phyloP scores from a whole-genome alignment of 2,329 filamentous ascomycete species.

The Cylindrodendrum hubeiense region DNA sequence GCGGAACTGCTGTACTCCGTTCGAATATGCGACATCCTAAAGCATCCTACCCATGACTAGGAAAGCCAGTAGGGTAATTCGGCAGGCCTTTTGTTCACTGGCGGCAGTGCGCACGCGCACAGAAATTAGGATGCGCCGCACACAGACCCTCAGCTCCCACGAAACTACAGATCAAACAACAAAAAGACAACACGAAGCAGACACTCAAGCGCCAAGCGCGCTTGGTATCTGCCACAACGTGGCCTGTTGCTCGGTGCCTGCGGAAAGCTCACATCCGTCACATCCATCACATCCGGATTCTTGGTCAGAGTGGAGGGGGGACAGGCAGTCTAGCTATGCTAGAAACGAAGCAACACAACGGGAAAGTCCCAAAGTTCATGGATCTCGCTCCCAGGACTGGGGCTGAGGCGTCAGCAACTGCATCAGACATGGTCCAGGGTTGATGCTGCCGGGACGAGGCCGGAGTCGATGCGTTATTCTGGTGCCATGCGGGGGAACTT shows the following conservation, averaged over 20 bases:
- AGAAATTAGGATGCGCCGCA: not conserved
- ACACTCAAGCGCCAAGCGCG: not conserved
- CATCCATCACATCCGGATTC: not conserved
- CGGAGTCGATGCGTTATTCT: slow-evolving; percentile 19
- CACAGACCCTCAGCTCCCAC: not conserved
- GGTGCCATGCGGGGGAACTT: slow-evolving; percentile 27
- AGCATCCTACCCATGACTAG: not conserved
- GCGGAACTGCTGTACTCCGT: slow-evolving; percentile 13
- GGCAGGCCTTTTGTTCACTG: not conserved
- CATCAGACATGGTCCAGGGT: slow-evolving; percentile 25
- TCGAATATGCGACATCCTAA: not conserved
- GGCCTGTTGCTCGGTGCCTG: not conserved
- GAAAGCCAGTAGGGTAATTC: not conserved
- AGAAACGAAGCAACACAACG: not conserved
- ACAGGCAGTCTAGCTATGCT: not conserved
- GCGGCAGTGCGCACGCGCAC: not conserved
- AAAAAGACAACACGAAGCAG: not conserved
- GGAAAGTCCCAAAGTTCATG: slow-evolving; percentile 12
- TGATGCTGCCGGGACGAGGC: slow-evolving; percentile 14
- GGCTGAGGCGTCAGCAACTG: slow-evolving; percentile 16
- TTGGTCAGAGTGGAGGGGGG: not conserved
- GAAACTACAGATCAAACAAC: not conserved
- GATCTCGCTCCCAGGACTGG: slow-evolving; percentile 19
- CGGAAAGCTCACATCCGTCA: not conserved
- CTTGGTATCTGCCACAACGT: not conserved